Percentiles rank a stretch among this genome's conserved stretches.
Conservation (phyloP, 2,329 filamentous ascomycete genomes). For the Diplodia mutila region DNA sequence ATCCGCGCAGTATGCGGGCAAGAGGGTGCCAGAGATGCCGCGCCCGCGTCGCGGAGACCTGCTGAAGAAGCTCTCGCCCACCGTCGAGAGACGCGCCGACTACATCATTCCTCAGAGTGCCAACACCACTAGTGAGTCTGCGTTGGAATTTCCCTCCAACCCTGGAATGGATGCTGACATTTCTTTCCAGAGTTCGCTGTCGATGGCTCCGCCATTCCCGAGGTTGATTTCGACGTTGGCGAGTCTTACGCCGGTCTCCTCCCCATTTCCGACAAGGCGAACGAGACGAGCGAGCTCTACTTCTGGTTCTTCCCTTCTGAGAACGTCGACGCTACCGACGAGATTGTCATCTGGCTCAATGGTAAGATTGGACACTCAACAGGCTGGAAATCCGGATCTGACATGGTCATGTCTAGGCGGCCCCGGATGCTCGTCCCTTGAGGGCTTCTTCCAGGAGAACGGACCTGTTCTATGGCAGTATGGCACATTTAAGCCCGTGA, state of each 20-base stretch:
- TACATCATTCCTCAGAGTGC: conserved; percentile 47
- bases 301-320: conserved; percentile 68
- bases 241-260: conserved; percentile 68
- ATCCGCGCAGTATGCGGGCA: conserved; percentile 16
- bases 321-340: conserved; percentile 55
- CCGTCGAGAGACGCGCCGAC: conserved; percentile 12
- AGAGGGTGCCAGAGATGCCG: conserved; percentile 30
- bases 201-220: conserved; percentile 67
- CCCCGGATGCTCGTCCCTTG: conserved; percentile 53
- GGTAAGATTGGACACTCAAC: neutral
- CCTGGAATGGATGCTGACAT: conserved; percentile 36
- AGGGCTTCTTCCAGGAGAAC: conserved; percentile 56
- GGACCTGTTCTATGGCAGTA: conserved; percentile 53
- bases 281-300: conserved; percentile 60
- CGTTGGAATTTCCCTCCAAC: neutral
- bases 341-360: conserved; percentile 62
- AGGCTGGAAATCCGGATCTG: conserved; percentile 7
- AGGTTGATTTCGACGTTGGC: conserved; percentile 69
- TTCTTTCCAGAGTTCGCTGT: conserved; percentile 60
- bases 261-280: conserved; percentile 56
- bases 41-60: conserved; percentile 34
- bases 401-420: conserved; percentile 32
- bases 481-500: conserved; percentile 39
- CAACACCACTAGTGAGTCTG: conserved; percentile 41
- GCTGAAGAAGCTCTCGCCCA: conserved; percentile 15